Percentiles rank a stretch among this genome's conserved stretches.
phyloP scores from a whole-genome alignment of 2,329 filamentous ascomycete genomes.

The Neonectria coccinea region DNA sequence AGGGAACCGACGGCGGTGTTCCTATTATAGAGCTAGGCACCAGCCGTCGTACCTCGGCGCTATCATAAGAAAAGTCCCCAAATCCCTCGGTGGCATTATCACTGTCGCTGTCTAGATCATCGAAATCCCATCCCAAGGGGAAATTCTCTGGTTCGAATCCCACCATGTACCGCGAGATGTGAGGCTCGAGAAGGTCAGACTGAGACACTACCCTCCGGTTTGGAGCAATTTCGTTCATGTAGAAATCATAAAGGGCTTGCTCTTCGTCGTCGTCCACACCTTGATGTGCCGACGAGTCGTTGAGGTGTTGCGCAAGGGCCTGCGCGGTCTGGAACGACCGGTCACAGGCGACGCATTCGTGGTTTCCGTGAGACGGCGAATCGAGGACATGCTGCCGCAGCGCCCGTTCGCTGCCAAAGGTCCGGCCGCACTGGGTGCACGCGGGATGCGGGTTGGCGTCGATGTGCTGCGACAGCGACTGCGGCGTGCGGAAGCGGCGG shows the following conservation, averaged over 20 bases:
- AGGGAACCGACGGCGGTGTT: not conserved
- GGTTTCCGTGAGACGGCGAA: not conserved
- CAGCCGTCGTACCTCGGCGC: not conserved
- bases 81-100: not conserved
- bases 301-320: not conserved
- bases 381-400: not conserved
- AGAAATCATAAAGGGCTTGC: too few relatives aligned
- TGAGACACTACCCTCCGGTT: too few relatives aligned
- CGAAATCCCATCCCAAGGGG: not conserved
- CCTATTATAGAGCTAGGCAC: not conserved
- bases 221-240: too few relatives aligned
- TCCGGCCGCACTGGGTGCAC: not conserved
- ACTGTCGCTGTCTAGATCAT: not conserved
- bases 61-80: not conserved
- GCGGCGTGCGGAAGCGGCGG: not conserved
- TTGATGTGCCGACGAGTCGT: not conserved
- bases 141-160: not conserved
- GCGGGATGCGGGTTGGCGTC: not conserved
- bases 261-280: not conserved
- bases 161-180: not conserved
- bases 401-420: not conserved
- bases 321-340: not conserved
- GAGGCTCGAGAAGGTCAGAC: too few relatives aligned
- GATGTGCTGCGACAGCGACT: not conserved
- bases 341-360: not conserved